Base-by-base conservation (phyloP, 768 basidiomycete genomes). In the Cyclocybe aegerita region DNA sequence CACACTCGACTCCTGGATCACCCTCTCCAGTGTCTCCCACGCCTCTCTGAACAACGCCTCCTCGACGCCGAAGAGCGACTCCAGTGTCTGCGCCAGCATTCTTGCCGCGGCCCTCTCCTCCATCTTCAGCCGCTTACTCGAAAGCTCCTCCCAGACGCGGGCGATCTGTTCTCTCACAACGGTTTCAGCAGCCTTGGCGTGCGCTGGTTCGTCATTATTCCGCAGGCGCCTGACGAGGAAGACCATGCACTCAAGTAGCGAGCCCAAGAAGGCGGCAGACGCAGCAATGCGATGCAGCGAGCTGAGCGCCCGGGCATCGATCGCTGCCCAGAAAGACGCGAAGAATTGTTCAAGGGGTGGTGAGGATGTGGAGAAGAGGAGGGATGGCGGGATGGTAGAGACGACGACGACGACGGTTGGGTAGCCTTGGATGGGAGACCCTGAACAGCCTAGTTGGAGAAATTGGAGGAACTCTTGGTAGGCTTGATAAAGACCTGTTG, bases 401-500 rank as follows among this genome's bases (percentile, higher is more conserved):
- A 98, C 63, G 17, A 94, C 76, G 17, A 97, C 74, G 12, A 97
- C 70, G 23, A 96, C 76, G 1, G 85, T 76, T 0, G 92, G 93
- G 65, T 97, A 98, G 2, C 88, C 89, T 55, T 88, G 78, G 1
- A 82, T 63, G 0, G 93, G 87, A 4, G 86, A 81, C 0, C 88
- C 87, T n/a, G 82, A 80, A 64, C 93, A 97, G 9, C 86, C 91
- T 1, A 81, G 69, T 48, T 83, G 73, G 15, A 98, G 78, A 70
- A 94, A 97, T 34, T 76, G 78, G 15, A 93, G 70, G 67, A 98
- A 94, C 43, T 88, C 84, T 10, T 60, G 65, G 60, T 88, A 96
- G 2, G 83, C 81, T 16, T 61, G 59, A 8, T 77, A 81, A 23
- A 60, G 58, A 7, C 38, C 42, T 31, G 39, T 42, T 8, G 29